These are phyloP conservation scores for Cryphonectria japonica DNA, from an alignment of 2,329 filamentous ascomycete genomes.

Conservation along the genomic window DNA sequence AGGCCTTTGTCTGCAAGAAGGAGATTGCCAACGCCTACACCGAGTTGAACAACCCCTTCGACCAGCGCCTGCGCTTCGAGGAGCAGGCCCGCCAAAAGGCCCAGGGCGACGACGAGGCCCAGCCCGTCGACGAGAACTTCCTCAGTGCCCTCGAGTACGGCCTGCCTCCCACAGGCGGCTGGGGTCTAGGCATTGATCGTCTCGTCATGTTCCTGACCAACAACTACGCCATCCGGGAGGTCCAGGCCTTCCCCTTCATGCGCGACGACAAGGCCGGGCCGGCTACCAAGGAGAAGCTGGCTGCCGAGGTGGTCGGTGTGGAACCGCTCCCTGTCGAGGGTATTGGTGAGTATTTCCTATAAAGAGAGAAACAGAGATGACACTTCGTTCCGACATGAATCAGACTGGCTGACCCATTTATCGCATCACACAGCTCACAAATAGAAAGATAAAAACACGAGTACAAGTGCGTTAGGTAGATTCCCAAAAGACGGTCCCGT, in stretches of 20 bases:
- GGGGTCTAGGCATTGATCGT: constrained; percentile 94
- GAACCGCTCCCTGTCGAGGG: constrained; percentile 42
- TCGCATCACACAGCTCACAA: constrained; percentile 23
- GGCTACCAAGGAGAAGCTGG: constrained; percentile 51
- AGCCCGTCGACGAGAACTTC: constrained; percentile 86
- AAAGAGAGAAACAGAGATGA: neutral
- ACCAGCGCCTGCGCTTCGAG: constrained; percentile 88
- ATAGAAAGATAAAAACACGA: neutral
- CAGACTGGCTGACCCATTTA: neutral
- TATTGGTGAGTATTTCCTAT: constrained; percentile 37
- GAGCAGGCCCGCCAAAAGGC: constrained; percentile 96
- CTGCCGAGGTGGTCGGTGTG: constrained; percentile 40
- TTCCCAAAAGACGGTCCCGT: neutral
- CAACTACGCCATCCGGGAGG: constrained; percentile 95
- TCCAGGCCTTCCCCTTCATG: constrained; percentile 97
- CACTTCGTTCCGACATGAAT: neutral
- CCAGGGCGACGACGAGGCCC: constrained; percentile 95
- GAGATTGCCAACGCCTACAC: constrained; percentile 84
- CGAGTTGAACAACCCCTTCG: constrained; percentile 95
- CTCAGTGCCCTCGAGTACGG: constrained; percentile 57
- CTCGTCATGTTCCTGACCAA: constrained; percentile 95
- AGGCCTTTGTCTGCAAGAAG: constrained; percentile 96
- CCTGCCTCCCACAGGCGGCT: constrained; percentile 91
- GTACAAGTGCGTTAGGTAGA: neutral
- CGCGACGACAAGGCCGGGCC: constrained; percentile 71